Base-by-base conservation (phyloP, 305 asterid species). In the Withania somnifera region DNA sequence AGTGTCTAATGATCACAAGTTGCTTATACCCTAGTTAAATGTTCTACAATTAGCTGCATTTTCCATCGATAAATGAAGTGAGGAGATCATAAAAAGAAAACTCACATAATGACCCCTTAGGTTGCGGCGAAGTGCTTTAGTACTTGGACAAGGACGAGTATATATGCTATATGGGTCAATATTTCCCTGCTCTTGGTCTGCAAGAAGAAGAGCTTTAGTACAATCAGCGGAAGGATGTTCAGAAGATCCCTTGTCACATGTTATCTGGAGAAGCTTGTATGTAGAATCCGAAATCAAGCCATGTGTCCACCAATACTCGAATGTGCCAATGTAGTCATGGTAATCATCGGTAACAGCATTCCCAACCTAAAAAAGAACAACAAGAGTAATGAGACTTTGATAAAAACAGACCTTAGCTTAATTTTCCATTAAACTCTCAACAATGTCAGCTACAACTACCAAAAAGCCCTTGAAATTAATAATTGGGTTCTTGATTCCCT, bases 281-380 rank as follows among this genome's bases (percentile, higher is more conserved):
- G 99, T 94, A 24, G 97, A 92, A 85, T 96, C 99, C 8, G 99
- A 96, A 78, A 96, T 93, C 40, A 96, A 87, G 82, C 99, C 99
- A 80, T 94, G 98, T 4, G 97, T 94, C 99, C 99, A 96, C 98
- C 99, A 96, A 85, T 93, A 96, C 89, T 96, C 98, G 30, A 96
- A 96, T 9, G 99, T 96, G 86, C 99, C 99, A 82, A 94, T 22
- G 2, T 87, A 91, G 79, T 96, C 98, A 80, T 91, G 88, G 88
- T 84, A 89, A 88, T 96, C 99, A 88, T 96, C 99, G 6, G 92
- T 96, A 11, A 94, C 98, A 78, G 99, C 98, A 88, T 96, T 96
- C 26, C 99, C 99, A 80, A 96, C 98, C 99, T 96, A 63, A 81
- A 86, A 36, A 78, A 20, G 66, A 26, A 64, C 13, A 83, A 19